Base-by-base conservation (phyloP, 805 yeast genomes). In the Pichia insulana region DNA sequence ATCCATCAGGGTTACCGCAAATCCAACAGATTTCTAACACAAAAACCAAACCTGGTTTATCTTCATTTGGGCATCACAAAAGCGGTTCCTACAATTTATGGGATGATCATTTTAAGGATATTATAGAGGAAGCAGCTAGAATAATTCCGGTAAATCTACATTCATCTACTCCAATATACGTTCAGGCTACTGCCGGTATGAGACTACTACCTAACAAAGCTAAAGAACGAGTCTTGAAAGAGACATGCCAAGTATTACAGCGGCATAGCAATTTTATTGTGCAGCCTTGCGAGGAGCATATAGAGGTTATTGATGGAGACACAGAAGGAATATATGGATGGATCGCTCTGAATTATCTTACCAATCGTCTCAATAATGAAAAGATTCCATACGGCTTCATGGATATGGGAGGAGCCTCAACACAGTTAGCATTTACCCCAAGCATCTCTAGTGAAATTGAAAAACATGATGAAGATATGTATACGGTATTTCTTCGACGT, bases 331-430 rank as follows among this genome's bases (percentile, higher is more conserved):
- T 90, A 8, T 92, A 86, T 57, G 98, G 98, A 13, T 92, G 98
- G 98, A 61, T 92, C 26, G 92, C 90, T 0, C 67, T 92, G 37
- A 92, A 92, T 59, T 92, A 90, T 62, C 63, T 92, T 43, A 73
- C 82, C 62, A 82, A 84, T 1, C 74, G 74, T 46, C 66, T 84
- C 38, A 69, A 19, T 11, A 26, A n/a, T 19, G 28, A 42, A 48
- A 2, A 59, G 57, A 10, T 56, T 2, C 78, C 95, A 0, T 80
- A 74, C 50, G 98, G 98, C 4, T 90, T 92, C 53, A 83, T 92
- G 90, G 98, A 92, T 61, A 92, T 92, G 98, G 98, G 98, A 13
- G 98, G 98, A 12, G 98, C 98, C 0, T 87, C 96, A 2, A 87
- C 96, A 0, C 98, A 92, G 57, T 76, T 92, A 18, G 95, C 97